Base-by-base conservation (phyloP, 1,284 basidiomycete species). In the Pascua guehoae region DNA sequence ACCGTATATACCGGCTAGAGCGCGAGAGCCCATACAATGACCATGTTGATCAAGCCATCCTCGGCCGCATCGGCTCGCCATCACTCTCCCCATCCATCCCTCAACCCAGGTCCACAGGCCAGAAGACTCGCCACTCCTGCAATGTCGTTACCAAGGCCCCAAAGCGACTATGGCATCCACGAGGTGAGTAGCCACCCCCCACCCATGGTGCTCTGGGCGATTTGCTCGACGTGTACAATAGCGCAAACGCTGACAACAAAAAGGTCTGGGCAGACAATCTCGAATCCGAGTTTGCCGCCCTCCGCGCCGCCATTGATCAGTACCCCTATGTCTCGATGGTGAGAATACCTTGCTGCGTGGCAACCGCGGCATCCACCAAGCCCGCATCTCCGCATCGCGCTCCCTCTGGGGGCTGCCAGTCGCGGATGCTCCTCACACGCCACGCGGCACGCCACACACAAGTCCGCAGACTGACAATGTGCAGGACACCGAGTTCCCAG, bases 401-500 rank as follows among this genome's bases (percentile, higher is more conserved):
- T 32, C 24, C 24, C 24, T 32, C 24, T 7, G 4, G 24, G n/a
- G 42, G 48, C 52, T 53, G 51, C 53, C 39, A 32, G 24, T 32
- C 24, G 24, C 24, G 7, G 4, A 32, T 32, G 24, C 24, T 32
- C 24, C 24, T 32, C 24, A 32, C 7, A 32, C 24, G 24, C 24
- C 24, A 15, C 62, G 56, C 43, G 5, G n/a, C 11, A 44, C 15
- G 43, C 14, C 5, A 4, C 15, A 16, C 11, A 18, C 14, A 44
- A 2, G 43, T 12, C 16, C n/a, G 47, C 37, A 12, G 5, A 43
- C 54, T 47, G 14, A 51, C 56, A 14, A 32, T 32, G 24, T 32
- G 36, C 72, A 95, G 92, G 95, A 98, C 75, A 98, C 96, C 61
- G 96, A 98, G 78, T 98, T 98, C 74, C 95, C 95, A 36, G 96